Base-by-base conservation (phyloP, 1,284 basidiomycete species). In the Ceratobasidium sp. region DNA sequence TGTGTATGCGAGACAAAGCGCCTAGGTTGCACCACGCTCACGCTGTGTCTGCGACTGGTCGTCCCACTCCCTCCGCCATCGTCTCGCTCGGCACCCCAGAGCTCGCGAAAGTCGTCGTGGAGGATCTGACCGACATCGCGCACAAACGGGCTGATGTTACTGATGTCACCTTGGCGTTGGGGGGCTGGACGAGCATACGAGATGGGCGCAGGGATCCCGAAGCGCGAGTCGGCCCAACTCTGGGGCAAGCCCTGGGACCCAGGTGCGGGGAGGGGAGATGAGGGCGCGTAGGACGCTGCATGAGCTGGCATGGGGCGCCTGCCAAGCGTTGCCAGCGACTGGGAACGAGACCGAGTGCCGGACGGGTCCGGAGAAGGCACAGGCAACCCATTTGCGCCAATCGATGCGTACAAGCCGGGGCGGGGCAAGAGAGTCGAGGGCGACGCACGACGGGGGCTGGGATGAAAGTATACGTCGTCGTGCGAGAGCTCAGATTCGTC, bases 41-140 rank as follows among this genome's bases (percentile, higher is more conserved):
- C 93, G 74, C 91, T 93, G 77, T 96, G 94, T 45, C 94, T 83
- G 53, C 94, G 83, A 76, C 91, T 93, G 10, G 93, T 93, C 1
- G 92, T 90, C 0, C 93, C 94, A 77, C 92, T 93, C 0, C 86
- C 86, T 18, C 84, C 86, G 21, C 57, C 57, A n/a, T 39, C 57
- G 14, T 39, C 57, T 10, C 83, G 83, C 26, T 86, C 87, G 12
- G 36, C 58, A 16, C 86, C 84, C 89, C 90, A 92, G 9, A 91
- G 82, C 76, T 91, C 89, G 52, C 88, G 83, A 76, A 90, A 86
- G 70, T 78, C 76, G 76, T 91, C 89, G 39, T 71, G 80, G 43
- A 92, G 80, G 72, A 93, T 92, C 79, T 90, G 87, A 16, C 87
- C 87, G 18, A 93, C 88, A 78, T 93, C 91, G 34, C 92, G 84